These are phyloP conservation scores for Colletotrichum neosansevieriae DNA, from an alignment of 2,329 filamentous ascomycete species.

Conservation along the genomic window DNA sequence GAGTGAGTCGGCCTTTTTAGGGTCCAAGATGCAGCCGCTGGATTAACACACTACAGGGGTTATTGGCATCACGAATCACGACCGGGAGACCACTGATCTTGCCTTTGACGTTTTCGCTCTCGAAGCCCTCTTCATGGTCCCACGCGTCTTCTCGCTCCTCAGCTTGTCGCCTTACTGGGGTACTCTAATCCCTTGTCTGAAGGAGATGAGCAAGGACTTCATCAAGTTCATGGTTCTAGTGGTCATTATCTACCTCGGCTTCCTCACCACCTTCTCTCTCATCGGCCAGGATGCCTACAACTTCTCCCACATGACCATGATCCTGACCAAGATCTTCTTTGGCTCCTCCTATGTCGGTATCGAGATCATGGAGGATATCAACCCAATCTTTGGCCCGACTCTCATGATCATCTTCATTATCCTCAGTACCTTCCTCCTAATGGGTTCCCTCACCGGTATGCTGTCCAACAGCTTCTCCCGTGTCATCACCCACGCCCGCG, in stretches of 20 bases:
- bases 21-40: slow-evolving; percentile 29
- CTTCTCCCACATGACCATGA: slow-evolving; percentile 77
- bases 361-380: slow-evolving; percentile 72
- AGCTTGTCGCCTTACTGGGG: slow-evolving; percentile 93
- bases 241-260: slow-evolving; percentile 85
- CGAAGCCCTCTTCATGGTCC: slow-evolving; percentile 90
- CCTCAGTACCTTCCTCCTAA: slow-evolving; percentile 81
- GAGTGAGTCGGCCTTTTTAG: slow-evolving; percentile 64
- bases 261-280: slow-evolving; percentile 87
- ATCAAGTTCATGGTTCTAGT: slow-evolving; percentile 86
- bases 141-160: slow-evolving; percentile 87
- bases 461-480: slow-evolving; percentile 80
- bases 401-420: slow-evolving; percentile 80
- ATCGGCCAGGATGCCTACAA: slow-evolving; percentile 78
- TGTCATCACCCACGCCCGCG: slow-evolving; percentile 72
- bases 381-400: slow-evolving; percentile 69
- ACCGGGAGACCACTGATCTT: slow-evolving; percentile 75
- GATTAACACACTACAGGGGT: slow-evolving; percentile 61
- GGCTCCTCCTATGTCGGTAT: slow-evolving; percentile 82
- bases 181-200: slow-evolving; percentile 88
- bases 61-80: slow-evolving; percentile 72
- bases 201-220: slow-evolving; percentile 95
- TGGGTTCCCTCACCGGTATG: slow-evolving; percentile 83
- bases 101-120: slow-evolving; percentile 92
- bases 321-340: slow-evolving; percentile 84